These are phyloP conservation scores for Aspergillus ochraceoroseus DNA, from an alignment of 2,329 filamentous ascomycete genomes.

Conservation along the genomic window DNA sequence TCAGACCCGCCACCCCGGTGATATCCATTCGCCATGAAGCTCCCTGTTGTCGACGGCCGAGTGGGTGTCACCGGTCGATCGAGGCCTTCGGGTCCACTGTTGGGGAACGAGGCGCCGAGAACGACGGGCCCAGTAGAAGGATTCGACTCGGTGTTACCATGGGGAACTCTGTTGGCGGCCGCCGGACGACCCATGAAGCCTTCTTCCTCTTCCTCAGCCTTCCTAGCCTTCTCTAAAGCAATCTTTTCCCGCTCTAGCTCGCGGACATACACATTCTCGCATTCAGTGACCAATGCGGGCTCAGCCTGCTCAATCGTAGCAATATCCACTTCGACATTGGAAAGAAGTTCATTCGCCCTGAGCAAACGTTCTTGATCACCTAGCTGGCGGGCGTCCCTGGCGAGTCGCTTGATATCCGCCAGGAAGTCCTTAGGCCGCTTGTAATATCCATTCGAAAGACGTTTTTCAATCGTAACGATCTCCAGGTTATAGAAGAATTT, in stretches of 20 bases:
- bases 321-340: slow-evolving; percentile 93
- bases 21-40: slow-evolving; percentile 55
- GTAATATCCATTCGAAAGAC: slow-evolving; percentile 96
- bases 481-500: slow-evolving; percentile 97
- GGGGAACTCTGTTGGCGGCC: slow-evolving; percentile 49
- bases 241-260: slow-evolving; percentile 65
- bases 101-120: slow-evolving; percentile 62
- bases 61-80: slow-evolving; percentile 53
- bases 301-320: slow-evolving; percentile 64
- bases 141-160: slow-evolving; percentile 51
- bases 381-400: slow-evolving; percentile 74
- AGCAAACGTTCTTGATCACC: slow-evolving; percentile 79
- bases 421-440: slow-evolving; percentile 85
- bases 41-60: slow-evolving; percentile 47
- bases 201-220: slow-evolving; percentile 39
- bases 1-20: slow-evolving; percentile 44
- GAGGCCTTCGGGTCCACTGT: slow-evolving; percentile 46
- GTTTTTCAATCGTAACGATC: slow-evolving; percentile 85
- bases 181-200: slow-evolving; percentile 44
- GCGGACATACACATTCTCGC: slow-evolving; percentile 72
- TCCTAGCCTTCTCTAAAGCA: slow-evolving; percentile 53
- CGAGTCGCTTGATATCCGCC: slow-evolving; percentile 76
- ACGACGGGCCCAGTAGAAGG: slow-evolving; percentile 50
- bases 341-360: slow-evolving; percentile 83
- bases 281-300: slow-evolving; percentile 62